A percentile compares a stretch with the other conserved stretches of the same genome.
Conservation (phyloP, 2,329 filamentous ascomycete species). For the Fusarium foetens region DNA sequence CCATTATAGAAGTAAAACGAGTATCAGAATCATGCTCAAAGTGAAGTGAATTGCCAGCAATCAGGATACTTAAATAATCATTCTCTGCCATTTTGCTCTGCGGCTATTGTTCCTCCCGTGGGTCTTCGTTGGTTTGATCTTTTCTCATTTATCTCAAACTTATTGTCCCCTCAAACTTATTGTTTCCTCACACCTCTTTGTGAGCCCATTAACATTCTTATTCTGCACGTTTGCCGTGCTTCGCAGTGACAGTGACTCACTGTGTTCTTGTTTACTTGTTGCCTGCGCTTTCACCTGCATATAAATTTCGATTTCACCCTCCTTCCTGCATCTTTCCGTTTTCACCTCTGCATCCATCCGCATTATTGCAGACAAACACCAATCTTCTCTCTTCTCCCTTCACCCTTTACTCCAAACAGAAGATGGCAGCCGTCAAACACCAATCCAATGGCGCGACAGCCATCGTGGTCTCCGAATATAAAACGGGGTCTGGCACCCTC, state of each 20-base stretch:
- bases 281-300: not conserved
- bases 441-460: not conserved
- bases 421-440: not conserved
- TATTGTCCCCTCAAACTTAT: not conserved
- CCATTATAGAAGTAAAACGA: not conserved
- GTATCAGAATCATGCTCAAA: not conserved
- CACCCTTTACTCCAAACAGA: not conserved
- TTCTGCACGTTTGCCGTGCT: not conserved
- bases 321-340: not conserved
- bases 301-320: not conserved
- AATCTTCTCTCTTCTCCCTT: not conserved
- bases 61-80: not conserved
- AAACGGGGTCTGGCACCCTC: constrained; percentile 28
- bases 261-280: not conserved
- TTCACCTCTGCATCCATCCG: not conserved
- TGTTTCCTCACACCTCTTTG: not conserved
- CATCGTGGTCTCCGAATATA: not conserved
- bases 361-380: not conserved
- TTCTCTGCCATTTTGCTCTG: not conserved
- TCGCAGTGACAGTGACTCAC: not conserved
- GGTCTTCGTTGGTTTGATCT: not conserved
- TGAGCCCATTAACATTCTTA: not conserved
- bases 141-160: not conserved
- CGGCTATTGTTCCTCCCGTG: not conserved
- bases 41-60: not conserved